phyloP scores from a whole-genome alignment of 768 basidiomycete species.

The Brasilioporus rufonigricans region DNA sequence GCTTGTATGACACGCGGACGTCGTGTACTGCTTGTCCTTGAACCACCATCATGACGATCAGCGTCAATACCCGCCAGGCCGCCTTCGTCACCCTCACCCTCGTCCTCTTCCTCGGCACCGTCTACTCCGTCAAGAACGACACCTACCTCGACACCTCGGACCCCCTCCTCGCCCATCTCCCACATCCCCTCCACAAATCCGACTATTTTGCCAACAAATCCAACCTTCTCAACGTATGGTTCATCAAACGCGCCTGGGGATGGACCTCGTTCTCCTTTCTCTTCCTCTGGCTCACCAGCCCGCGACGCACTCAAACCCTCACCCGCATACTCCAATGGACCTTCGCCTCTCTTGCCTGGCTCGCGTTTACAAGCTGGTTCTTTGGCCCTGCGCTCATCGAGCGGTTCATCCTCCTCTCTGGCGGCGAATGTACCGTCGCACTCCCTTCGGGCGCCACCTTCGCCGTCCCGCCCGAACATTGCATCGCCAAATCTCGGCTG shows the following conservation, averaged over 20 bases:
- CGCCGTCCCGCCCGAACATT: slow-evolving; percentile 55
- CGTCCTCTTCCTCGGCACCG: slow-evolving; percentile 57
- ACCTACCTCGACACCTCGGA: slow-evolving; percentile 88
- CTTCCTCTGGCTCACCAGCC: slow-evolving; percentile 55
- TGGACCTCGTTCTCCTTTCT: slow-evolving; percentile 80
- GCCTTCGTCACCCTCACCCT: slow-evolving; percentile 43
- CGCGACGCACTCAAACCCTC: slow-evolving; percentile 40
- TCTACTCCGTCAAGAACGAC: slow-evolving; percentile 58
- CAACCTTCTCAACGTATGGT: slow-evolving; percentile 79
- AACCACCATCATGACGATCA: slow-evolving; percentile 15
- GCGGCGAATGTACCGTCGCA: slow-evolving; percentile 72
- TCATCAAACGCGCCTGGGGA: slow-evolving; percentile 90
- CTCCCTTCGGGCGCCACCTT: slow-evolving; percentile 57
- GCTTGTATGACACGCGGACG: no score
- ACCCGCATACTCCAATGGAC: slow-evolving; percentile 52
- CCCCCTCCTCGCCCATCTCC: slow-evolving; percentile 62
- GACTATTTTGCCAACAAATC: slow-evolving; percentile 80
- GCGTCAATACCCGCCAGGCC: slow-evolving; percentile 23
- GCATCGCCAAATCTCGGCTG: slow-evolving; percentile 48
- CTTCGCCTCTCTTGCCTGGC: slow-evolving; percentile 64
- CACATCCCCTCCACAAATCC: slow-evolving; percentile 60
- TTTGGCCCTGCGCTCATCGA: slow-evolving; percentile 79
- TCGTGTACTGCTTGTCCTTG: neutral
- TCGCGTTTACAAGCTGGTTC: slow-evolving; percentile 81
- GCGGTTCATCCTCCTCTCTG: slow-evolving; percentile 60